A percentile compares a stretch with the other conserved stretches of the same genome.
phyloP scores from a whole-genome alignment of 768 basidiomycete species.

The Macrocybe gigantea region DNA sequence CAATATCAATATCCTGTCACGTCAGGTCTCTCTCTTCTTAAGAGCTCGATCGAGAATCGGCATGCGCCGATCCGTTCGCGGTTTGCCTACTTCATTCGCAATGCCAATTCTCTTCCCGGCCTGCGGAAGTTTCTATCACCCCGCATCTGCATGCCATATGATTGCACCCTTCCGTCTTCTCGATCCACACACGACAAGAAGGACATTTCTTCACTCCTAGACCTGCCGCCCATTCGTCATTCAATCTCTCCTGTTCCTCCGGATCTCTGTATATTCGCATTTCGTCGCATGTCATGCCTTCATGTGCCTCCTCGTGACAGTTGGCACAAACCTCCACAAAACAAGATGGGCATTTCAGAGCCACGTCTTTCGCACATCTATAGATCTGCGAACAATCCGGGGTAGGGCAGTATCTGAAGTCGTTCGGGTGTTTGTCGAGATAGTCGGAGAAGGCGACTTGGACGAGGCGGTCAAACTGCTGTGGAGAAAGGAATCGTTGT shows the following conservation, averaged over 20 bases:
- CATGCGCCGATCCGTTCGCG: no score
- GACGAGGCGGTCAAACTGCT: constrained; percentile 47
- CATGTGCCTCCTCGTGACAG: constrained; percentile 45
- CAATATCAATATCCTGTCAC: no score
- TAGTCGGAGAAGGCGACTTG: constrained; percentile 50
- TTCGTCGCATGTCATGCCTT: constrained; percentile 45
- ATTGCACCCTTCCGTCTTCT: constrained; percentile 51
- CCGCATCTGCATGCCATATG: constrained; percentile 48
- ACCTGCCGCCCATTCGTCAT: constrained; percentile 30
- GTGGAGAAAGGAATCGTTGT: constrained; percentile 40
- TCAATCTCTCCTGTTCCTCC: constrained; percentile 35
- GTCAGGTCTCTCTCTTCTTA: no score
- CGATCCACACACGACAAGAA: constrained; percentile 34
- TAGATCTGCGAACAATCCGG: constrained; percentile 72
- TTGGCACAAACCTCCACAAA: constrained; percentile 39
- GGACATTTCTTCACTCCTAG: constrained; percentile 43
- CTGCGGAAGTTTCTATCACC: constrained; percentile 1
- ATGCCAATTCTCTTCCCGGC: no score
- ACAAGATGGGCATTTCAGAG: constrained; percentile 48
- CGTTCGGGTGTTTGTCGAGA: constrained; percentile 46
- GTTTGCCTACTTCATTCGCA: no score
- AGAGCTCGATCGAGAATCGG: no score
- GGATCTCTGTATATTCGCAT: constrained; percentile 24
- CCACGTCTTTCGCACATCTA: constrained; percentile 20
- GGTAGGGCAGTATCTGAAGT: constrained; percentile 64